Base-by-base conservation (phyloP, 441 rosid species). In the Breynia disticha region DNA sequence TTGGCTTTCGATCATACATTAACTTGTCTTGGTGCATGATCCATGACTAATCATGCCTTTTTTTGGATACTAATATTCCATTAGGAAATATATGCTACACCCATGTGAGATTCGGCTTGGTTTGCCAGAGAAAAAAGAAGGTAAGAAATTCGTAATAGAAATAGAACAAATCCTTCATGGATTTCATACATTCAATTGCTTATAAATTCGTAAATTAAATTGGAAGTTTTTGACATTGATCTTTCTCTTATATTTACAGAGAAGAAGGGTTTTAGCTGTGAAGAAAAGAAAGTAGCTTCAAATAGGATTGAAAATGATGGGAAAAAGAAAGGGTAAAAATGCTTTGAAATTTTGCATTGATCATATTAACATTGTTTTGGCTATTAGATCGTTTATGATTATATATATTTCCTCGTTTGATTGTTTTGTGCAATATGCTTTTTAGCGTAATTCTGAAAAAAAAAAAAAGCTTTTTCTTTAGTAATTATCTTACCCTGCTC, bases 121-220 rank as follows among this genome's bases (percentile, higher is more conserved):
- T 67, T 72, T 89, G 79, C 93, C 93, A 15, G 97, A 89, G 76
- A 81, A 50, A 71, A 88, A 79, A 52, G 96, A 83, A 73, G 97
- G 97, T 85, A 77, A 69, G 16, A 20, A 46, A 11, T 52, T 21
- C 52, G 21, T 50, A 12, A 21, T 61, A 52, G 43, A 47, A 38
- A 17, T 58, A n/a, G 44, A 12, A 20, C 32, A 24, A 24, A 7
- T 24, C 32, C 32, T 24, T 24, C 7, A 24, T 24, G 7, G 7
- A 24, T 24, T 24, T 24, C 32, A 7, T 24, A 24, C 4, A 24
- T 3, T 24, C 7, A 24, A 2, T 24, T 2, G 32, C 7, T 24
- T 24, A n/a, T 7, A 24, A 7, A 3, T 24, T 24, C 7, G 7
- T 24, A 24, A 2, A 7, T 24, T 3, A 24, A 24, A 24, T 24